Evolutionary conservation across 192 early-diverging fungal species (phyloP).

Genomic region (Coemansia pectinata): DNA sequence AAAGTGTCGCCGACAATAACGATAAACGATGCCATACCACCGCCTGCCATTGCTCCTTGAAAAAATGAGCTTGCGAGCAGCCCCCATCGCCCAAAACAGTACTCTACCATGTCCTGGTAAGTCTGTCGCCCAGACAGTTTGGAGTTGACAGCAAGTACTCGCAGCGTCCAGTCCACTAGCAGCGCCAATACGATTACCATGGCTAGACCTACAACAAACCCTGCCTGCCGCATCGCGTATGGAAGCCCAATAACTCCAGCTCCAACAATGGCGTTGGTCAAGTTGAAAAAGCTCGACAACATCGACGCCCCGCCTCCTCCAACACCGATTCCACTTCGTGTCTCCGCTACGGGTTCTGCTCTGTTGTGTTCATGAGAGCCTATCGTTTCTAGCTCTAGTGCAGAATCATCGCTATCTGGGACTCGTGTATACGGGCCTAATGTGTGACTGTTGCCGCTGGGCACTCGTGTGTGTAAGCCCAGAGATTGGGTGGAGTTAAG

Average conservation of each 20-base stretch:
- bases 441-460: background rate
- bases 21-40: slow-evolving; percentile 64
- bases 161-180: slow-evolving; percentile 76
- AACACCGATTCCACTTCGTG: background rate
- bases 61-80: slow-evolving; percentile 80
- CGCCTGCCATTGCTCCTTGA: slow-evolving; percentile 93
- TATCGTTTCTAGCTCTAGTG: background rate
- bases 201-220: slow-evolving; percentile 58
- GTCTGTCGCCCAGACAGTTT: slow-evolving; percentile 77
- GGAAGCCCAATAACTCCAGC: slow-evolving; percentile 87
- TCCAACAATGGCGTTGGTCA: slow-evolving; percentile 93
- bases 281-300: slow-evolving; percentile 67
- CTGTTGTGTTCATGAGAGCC: background rate
- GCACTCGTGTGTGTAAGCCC: slow-evolving; percentile 1
- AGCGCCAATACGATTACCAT: slow-evolving; percentile 57
- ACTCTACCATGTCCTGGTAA: slow-evolving; percentile 82
- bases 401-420: background rate
- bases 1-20: slow-evolving; percentile 82
- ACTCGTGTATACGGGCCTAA: background rate
- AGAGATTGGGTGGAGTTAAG: background rate
- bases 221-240: slow-evolving; percentile 81
- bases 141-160: slow-evolving; percentile 68
- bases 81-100: slow-evolving; percentile 80
- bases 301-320: slow-evolving; percentile 33
- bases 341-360: background rate